Percentiles rank a stretch among this genome's conserved stretches.
Conservation (phyloP, 768 basidiomycete species). For the Phlebiopsis flavidoalba region DNA sequence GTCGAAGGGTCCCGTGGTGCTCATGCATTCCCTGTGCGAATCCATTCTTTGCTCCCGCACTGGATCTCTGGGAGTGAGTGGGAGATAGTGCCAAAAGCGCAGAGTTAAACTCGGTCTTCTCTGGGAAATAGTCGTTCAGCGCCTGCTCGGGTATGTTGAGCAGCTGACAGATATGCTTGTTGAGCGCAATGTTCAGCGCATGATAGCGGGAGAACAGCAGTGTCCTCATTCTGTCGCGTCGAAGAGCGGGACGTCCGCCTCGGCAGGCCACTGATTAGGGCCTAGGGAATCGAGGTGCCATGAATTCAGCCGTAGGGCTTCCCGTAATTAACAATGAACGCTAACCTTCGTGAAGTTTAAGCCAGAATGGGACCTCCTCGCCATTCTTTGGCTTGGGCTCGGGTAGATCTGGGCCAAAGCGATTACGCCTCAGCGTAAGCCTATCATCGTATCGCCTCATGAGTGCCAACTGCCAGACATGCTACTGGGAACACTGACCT, state of each 20-base stretch:
- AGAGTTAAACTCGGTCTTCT: conserved; percentile 23
- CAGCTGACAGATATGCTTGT: conserved; percentile 24
- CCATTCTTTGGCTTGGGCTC: conserved; percentile 14
- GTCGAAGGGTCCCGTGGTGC: conserved; percentile 28
- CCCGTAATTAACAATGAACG: not conserved
- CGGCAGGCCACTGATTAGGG: conserved; percentile 28
- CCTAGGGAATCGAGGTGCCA: conserved; percentile 9
- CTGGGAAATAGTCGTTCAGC: conserved; percentile 23
- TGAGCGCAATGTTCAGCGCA: conserved; percentile 24
- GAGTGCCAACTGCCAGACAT: not conserved
- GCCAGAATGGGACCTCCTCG: conserved; percentile 23
- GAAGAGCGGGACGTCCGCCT: conserved; percentile 24
- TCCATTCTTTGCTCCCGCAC: conserved; percentile 18
- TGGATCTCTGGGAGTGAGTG: conserved; percentile 19
- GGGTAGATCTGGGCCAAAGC: conserved; percentile 24
- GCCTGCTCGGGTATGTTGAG: conserved; percentile 17
- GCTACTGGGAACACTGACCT: conserved; percentile 11
- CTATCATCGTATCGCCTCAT: conserved; percentile 7
- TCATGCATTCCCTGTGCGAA: conserved; percentile 29
- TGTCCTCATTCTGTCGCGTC: conserved; percentile 19
- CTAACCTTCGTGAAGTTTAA: conserved; percentile 26
- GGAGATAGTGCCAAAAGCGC: conserved; percentile 30
- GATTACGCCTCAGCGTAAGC: conserved; percentile 27
- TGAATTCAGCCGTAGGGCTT: not conserved
- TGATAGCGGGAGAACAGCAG: conserved; percentile 24